These are phyloP conservation scores for Tuber borchii DNA, from an alignment of 495 filamentous ascomycete species.

Conservation along the genomic window DNA sequence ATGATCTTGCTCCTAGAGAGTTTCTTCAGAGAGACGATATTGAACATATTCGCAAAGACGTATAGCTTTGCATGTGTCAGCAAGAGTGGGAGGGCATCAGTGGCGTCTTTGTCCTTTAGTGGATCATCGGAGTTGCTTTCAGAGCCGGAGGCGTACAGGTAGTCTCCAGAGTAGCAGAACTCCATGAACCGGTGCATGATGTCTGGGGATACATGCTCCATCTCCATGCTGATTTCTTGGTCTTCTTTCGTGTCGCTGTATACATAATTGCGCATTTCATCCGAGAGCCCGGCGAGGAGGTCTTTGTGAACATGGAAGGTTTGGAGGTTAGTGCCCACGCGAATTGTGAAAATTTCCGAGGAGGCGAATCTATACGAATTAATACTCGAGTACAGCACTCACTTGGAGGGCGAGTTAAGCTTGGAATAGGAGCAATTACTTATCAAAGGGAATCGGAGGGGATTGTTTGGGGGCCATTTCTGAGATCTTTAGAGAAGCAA, in stretches of 20 bases:
- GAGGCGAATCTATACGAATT: conserved; percentile 10
- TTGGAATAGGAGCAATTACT: neutral
- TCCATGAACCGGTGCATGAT: conserved; percentile 24
- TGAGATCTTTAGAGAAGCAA: neutral
- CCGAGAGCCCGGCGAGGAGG: conserved; percentile 17
- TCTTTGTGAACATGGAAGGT: conserved; percentile 18
- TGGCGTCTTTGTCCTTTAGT: neutral
- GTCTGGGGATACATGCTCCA: conserved; percentile 18
- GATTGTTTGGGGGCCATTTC: neutral
- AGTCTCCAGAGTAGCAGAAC: conserved; percentile 26
- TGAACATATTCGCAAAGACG: conserved; percentile 19
- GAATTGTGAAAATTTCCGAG: conserved; percentile 22
- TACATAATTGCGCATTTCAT: conserved; percentile 15
- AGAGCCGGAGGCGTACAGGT: neutral
- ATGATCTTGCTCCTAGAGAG: conserved; percentile 3
- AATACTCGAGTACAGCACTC: neutral
- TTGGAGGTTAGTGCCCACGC: conserved; percentile 11
- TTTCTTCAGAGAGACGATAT: conserved; percentile 14
- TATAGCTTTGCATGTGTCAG: conserved; percentile 14
- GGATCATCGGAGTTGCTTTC: neutral
- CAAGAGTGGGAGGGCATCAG: neutral
- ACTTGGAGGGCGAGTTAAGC: neutral
- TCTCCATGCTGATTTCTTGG: conserved; percentile 2
- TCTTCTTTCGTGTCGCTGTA: conserved; percentile 28
- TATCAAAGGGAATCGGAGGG: neutral